Evolutionary conservation across 2,329 filamentous ascomycete species (phyloP).

Genomic region (Gliomastix tumulicola): DNA sequence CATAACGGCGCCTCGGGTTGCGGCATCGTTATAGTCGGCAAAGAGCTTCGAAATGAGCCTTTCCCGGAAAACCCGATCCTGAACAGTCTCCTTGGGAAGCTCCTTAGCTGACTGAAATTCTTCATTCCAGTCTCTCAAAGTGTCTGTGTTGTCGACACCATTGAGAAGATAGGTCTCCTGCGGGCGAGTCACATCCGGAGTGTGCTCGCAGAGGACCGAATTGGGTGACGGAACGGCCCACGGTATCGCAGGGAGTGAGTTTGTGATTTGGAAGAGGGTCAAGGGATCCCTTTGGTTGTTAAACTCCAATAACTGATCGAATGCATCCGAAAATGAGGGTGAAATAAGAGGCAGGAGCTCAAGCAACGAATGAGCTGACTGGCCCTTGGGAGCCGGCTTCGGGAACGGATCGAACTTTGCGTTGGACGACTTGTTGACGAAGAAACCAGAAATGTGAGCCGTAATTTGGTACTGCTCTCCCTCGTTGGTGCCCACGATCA

Average conservation of each 20-base stretch:
- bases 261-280: constrained; percentile 91
- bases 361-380: constrained; percentile 78
- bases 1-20: constrained; percentile 82
- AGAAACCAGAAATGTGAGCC: constrained; percentile 90
- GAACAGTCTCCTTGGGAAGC: constrained; percentile 85
- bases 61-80: constrained; percentile 94
- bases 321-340: constrained; percentile 71
- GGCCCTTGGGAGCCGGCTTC: constrained; percentile 68
- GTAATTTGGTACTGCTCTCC: constrained; percentile 94
- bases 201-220: constrained; percentile 61
- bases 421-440: constrained; percentile 93
- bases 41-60: constrained; percentile 92
- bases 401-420: constrained; percentile 91
- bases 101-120: constrained; percentile 97
- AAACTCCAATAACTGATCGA: constrained; percentile 72
- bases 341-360: constrained; percentile 73
- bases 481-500: constrained; percentile 84
- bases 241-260: constrained; percentile 84
- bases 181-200: constrained; percentile 77
- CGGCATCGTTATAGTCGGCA: constrained; percentile 95
- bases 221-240: constrained; percentile 75
- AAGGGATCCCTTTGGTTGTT: constrained; percentile 83
- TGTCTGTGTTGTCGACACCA: constrained; percentile 90
- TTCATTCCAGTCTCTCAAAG: constrained; percentile 96
- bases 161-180: constrained; percentile 89